Evolutionary conservation across 495 filamentous ascomycete species (phyloP).

Genomic region (Hyaloscypha variabilis): DNA sequence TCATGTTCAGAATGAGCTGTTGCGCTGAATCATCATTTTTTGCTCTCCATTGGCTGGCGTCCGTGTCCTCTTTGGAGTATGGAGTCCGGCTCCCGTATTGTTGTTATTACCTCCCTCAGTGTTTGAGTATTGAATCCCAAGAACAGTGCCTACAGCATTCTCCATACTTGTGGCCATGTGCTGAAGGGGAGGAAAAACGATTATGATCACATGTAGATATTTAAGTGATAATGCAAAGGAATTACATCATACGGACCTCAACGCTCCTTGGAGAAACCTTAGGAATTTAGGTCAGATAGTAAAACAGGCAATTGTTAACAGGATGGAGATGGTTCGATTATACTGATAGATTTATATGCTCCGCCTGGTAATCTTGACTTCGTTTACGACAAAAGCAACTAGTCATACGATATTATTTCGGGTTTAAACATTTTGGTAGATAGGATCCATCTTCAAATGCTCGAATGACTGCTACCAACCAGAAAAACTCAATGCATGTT

Average conservation of each 20-base stretch:
- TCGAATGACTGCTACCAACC: too few species aligned
- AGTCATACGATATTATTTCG: too few species aligned
- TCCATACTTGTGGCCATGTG: slow-evolving; percentile 18
- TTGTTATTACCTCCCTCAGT: slow-evolving; percentile 18
- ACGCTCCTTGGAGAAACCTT: neutral
- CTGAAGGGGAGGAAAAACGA: neutral
- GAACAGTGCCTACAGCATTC: slow-evolving; percentile 17
- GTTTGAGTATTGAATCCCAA: slow-evolving; percentile 25
- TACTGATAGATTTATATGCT: neutral
- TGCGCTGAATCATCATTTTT: slow-evolving; percentile 32
- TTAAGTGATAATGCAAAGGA: neutral
- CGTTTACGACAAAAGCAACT: too few species aligned
- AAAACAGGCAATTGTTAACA: neutral
- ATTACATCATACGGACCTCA: neutral
- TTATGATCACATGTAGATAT: slow-evolving; percentile 5
- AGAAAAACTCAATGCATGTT: too few species aligned
- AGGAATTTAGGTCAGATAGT: neutral
- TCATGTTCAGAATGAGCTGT: slow-evolving; percentile 15
- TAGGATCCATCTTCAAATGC: too few species aligned
- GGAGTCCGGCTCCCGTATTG: slow-evolving; percentile 29
- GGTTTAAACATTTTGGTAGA: too few species aligned
- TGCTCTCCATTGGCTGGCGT: slow-evolving; percentile 31
- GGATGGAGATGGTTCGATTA: neutral
- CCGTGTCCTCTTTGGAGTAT: slow-evolving; percentile 24
- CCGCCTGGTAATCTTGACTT: neutral